phyloP scores from a whole-genome alignment of 2,329 filamentous ascomycete species.

The Sclerotinia nivalis region DNA sequence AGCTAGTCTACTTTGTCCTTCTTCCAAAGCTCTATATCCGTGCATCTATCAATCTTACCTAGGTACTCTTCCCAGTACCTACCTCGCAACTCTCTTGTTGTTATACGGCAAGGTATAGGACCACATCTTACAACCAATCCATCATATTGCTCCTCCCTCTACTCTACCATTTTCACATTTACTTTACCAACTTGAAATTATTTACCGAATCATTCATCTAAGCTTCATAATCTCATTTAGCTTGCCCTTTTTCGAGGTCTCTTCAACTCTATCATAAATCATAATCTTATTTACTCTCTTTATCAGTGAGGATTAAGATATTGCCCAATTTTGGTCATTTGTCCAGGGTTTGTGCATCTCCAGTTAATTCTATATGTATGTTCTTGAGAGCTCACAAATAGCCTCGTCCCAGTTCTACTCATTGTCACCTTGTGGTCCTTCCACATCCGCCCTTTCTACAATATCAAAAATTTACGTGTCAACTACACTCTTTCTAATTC shows the following conservation, averaged over 20 bases:
- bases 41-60: constrained; percentile 11
- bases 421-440: constrained; percentile 18
- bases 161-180: constrained; percentile 1
- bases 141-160: background rate
- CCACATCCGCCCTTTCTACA: constrained; percentile 3
- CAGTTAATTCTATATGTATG: background rate
- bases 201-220: constrained; percentile 6
- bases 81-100: background rate
- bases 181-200: background rate
- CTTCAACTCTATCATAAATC: background rate
- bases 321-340: background rate
- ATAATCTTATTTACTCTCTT: background rate
- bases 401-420: constrained; percentile 18
- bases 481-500: background rate
- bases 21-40: background rate
- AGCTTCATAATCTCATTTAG: constrained; percentile 2
- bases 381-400: constrained; percentile 13
- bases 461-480: background rate
- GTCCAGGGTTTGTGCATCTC: constrained; percentile 3
- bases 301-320: background rate
- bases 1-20: background rate
- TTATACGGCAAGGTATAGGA: constrained; percentile 5
- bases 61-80: background rate
- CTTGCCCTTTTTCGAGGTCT: background rate
- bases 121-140: constrained; percentile 2